phyloP scores from a whole-genome alignment of 768 basidiomycete species.

The Paxillus ammoniavirescens region DNA sequence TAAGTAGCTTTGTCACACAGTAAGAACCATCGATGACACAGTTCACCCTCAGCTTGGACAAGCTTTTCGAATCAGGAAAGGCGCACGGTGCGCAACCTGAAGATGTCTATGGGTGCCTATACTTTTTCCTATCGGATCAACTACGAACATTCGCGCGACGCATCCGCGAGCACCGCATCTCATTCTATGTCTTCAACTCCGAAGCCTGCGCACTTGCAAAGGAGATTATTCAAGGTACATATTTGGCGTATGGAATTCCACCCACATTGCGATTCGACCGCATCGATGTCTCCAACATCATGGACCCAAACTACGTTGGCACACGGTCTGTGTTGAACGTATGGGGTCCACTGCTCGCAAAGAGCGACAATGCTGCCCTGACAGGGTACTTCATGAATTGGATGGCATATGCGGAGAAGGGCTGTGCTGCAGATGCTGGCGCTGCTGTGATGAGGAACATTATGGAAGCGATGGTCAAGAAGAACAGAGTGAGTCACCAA shows the following conservation, averaged over 20 bases:
- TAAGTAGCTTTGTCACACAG: constrained; percentile 20
- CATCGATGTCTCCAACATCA: constrained; percentile 48
- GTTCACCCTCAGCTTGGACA: constrained; percentile 31
- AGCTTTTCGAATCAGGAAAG: constrained; percentile 38
- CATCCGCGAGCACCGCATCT: constrained; percentile 32
- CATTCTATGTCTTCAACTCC: constrained; percentile 32
- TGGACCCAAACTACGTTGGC: constrained; percentile 43
- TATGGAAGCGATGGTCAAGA: constrained; percentile 12
- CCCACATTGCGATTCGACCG: constrained; percentile 39
- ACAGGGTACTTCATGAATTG: constrained; percentile 52
- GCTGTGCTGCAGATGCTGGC: constrained; percentile 6
- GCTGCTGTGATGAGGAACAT: not conserved
- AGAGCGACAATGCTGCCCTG: constrained; percentile 31
- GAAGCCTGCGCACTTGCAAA: constrained; percentile 43
- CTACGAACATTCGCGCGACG: constrained; percentile 37
- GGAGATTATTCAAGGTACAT: constrained; percentile 25
- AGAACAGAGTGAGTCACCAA: constrained; percentile 12
- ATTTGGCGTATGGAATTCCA: constrained; percentile 20
- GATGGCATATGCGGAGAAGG: constrained; percentile 14
- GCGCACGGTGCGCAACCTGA: constrained; percentile 38
- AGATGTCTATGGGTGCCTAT: constrained; percentile 51
- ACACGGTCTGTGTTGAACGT: constrained; percentile 28
- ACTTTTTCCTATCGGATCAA: constrained; percentile 43
- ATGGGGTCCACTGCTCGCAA: constrained; percentile 40
- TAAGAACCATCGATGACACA: not conserved